Evolutionary conservation across 331 rosid genomes (phyloP).

Genomic region (Arachis monticola): DNA sequence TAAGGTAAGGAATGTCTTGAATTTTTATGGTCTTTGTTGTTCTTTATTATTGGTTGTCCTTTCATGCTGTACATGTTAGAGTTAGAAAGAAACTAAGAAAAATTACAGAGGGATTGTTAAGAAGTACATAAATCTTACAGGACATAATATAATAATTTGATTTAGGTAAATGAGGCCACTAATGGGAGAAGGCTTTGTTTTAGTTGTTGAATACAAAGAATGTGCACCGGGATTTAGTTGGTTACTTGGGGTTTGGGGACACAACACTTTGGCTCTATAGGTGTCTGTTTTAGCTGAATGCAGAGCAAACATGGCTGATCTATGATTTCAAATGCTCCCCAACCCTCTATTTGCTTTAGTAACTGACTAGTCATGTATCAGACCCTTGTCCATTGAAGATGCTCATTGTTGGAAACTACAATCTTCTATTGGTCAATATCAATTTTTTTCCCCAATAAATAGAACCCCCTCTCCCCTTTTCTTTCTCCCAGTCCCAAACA

Average conservation of each 20-base stretch:
- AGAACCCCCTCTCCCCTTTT: too few species aligned
- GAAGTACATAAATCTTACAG: background rate
- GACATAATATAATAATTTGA: background rate
- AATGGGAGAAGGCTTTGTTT: background rate
- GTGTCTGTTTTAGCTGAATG: constrained; percentile 10
- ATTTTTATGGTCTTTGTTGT: background rate
- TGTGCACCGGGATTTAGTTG: background rate
- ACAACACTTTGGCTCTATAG: background rate
- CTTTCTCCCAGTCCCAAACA: too few species aligned
- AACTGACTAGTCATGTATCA: background rate
- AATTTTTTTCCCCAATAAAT: too few species aligned
- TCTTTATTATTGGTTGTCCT: constrained; percentile 6
- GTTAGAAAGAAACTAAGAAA: background rate
- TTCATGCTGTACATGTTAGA: background rate
- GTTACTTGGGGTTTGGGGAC: constrained; percentile 7
- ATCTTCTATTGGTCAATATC: too few species aligned
- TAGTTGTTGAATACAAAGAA: background rate
- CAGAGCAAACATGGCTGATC: background rate
- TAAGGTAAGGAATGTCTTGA: background rate
- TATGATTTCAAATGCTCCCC: constrained; percentile 7
- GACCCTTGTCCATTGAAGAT: background rate
- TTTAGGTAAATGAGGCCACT: background rate
- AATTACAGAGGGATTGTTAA: background rate
- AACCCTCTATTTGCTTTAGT: background rate
- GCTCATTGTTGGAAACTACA: background rate